Base-by-base conservation (phyloP, 2,329 filamentous ascomycete genomes). In the Cladosporium sp. region DNA sequence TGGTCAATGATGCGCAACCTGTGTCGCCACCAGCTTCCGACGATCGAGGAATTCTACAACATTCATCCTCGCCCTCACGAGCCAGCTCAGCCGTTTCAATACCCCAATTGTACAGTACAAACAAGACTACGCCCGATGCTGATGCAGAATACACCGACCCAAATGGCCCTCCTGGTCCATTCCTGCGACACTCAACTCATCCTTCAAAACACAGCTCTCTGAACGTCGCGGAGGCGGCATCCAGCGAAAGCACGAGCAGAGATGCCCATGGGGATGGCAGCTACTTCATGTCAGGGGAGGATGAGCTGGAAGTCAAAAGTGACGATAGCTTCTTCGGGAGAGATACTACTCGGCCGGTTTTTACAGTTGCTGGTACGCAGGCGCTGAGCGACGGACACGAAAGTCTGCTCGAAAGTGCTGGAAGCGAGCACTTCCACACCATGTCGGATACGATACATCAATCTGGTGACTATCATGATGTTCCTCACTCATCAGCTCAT, bases 191-290 rank as follows among this genome's bases (percentile, higher is more conserved):
- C 32, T 78, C 76, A 21, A 74, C 73, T 15, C 80, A 74, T 70
- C 76, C 78, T 21, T 78, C 81, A 54, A 76, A 79, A 67, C 82
- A 81, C 70, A 80, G 79, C 66, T 79, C 79, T 3, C 78, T 81
- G 61, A 76, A 77, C 4, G 24, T 44, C 24, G 51, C 51, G n/a
- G 36, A 64, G 10, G 38, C 41, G 28, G n/a, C 14, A 2, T 11
- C 26, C 12, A 28, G n/a, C 34, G 11, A 21, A 7, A 14, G 26
- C 6, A 21, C 24, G 3, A 11, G 2, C 4, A 41, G 8, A 14
- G 26, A 51, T 41, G 24, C 26, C 34, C n/a, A 21, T 30, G 55
- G 36, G 26, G 51, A 64, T 44, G 60, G 49, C 14, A 26, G 34
- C 15, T 47, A 32, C 26, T 38, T 32, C 3, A 38, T 38, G 5